phyloP scores from a whole-genome alignment of 2,329 filamentous ascomycete species.

The Fusarium sp. region DNA sequence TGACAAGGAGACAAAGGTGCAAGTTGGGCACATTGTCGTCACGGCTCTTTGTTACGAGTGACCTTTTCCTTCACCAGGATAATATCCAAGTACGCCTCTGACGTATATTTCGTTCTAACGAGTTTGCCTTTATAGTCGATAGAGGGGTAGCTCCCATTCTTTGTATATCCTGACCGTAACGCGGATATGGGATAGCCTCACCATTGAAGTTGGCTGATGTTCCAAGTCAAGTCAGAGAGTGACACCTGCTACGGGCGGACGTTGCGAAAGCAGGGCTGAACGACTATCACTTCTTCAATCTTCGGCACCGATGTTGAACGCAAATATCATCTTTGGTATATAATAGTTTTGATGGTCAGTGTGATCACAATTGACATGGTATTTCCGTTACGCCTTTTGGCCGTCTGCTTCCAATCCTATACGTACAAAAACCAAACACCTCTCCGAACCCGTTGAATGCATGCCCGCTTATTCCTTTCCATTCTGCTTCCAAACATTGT shows the following conservation, averaged over 20 bases:
- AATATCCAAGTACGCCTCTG: background rate
- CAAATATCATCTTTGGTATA: background rate
- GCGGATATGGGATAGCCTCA: background rate
- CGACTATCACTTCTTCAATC: background rate
- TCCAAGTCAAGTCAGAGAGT: background rate
- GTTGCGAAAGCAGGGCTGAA: background rate
- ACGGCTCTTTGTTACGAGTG: background rate
- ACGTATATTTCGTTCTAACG: background rate
- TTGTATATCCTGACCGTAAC: background rate
- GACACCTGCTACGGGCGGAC: too few relatives aligned
- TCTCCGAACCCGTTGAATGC: slow-evolving; percentile 34
- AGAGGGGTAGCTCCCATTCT: background rate
- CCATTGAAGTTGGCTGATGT: background rate
- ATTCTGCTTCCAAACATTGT: slow-evolving; percentile 39
- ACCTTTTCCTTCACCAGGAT: background rate
- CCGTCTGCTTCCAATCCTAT: slow-evolving; percentile 41
- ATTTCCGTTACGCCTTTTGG: slow-evolving; percentile 37
- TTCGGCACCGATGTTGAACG: background rate
- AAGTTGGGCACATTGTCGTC: background rate
- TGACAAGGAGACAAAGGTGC: background rate
- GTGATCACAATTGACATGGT: slow-evolving; percentile 36
- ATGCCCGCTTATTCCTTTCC: slow-evolving; percentile 41
- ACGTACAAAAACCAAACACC: slow-evolving; percentile 47
- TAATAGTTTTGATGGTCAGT: slow-evolving; percentile 26
- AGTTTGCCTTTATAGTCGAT: background rate